A percentile compares a stretch with the other conserved stretches of the same genome.
These are phyloP conservation scores for Pharus latifolius DNA, from an alignment of 176 grass and related monocot species.

Conservation along the genomic window DNA sequence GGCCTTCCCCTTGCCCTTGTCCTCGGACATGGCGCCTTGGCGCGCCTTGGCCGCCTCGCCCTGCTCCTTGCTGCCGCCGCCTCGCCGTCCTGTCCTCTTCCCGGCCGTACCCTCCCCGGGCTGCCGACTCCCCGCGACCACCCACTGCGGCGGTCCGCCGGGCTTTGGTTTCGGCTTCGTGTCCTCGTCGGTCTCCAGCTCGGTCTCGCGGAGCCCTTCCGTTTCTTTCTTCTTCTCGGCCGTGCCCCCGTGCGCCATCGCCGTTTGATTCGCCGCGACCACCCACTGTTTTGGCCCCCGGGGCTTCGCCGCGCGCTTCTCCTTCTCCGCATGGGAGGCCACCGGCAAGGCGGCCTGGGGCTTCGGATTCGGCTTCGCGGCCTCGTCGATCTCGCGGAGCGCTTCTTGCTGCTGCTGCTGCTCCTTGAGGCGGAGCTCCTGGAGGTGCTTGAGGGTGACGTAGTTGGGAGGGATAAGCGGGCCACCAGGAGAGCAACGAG, in stretches of 20 bases:
- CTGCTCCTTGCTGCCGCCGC: background rate
- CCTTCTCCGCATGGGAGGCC: background rate
- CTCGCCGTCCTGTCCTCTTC: background rate
- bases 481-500: too few species aligned
- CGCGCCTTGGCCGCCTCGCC: background rate
- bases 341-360: background rate
- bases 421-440: conserved; percentile 31
- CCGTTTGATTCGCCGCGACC: background rate
- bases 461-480: conserved; percentile 46
- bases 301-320: background rate
- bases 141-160: too few species aligned
- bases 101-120: background rate
- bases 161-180: too few species aligned
- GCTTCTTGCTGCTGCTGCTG: conserved; percentile 13
- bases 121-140: background rate
- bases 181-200: too few species aligned
- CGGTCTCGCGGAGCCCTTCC: too few species aligned
- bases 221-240: too few species aligned
- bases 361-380: background rate
- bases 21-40: background rate
- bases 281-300: background rate
- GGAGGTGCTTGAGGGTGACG: conserved; percentile 33
- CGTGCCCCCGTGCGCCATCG: too few species aligned
- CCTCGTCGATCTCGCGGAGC: background rate
- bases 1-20: background rate